Base-by-base conservation (phyloP, 2,329 filamentous ascomycete species). In the Coleophoma cylindrospora region DNA sequence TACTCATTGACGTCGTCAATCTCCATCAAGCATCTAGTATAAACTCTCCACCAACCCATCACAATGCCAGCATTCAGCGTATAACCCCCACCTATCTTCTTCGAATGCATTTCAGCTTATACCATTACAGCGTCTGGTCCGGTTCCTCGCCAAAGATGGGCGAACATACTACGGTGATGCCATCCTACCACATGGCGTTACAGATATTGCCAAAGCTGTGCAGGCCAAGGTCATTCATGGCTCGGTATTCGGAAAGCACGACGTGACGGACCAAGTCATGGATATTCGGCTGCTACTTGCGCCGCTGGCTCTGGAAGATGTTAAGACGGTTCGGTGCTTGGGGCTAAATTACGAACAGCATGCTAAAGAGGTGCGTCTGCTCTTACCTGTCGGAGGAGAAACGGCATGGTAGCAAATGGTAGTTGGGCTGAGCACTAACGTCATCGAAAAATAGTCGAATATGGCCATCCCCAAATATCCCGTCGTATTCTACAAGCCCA, bases 281-380 rank as follows among this genome's bases (percentile, higher is more conserved):
- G 73, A 76, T 49, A 76, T 81, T 53, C 70, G 73, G 36, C 65
- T 72, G 43, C 71, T 89, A n/a, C 73, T 89, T 13, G 70, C 82
- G 2, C 86, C 86, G 0, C 70, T 89, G 15, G 78, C 82, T 1
- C 72, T 75, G 2, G 73, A 81, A 47, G 77, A 87, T 51, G 77
- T 86, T 50, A 75, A 73, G 60, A 87, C 84, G 0, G 83, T 89
- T 44, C 76, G 86, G 49, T 88, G 85, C 56, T 65, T 89, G 12
- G 85, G 85, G 1, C 70, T 89, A 45, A 89, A 89, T 69, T 89
- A 89, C 61, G 82, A 79, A 46, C 75, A 85, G 57, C 86, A 89
- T 62, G 86, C 86, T 8, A 80, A 80, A 61, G 85, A 89, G 71
- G 75, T 77, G 60, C n/a, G 52, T 40, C 53, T 38, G 32, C 44